Percentiles rank a stretch among this genome's conserved stretches.
These are phyloP conservation scores for Dactylellina sp. DNA, from an alignment of 2,329 filamentous ascomycete genomes.

Conservation along the genomic window DNA sequence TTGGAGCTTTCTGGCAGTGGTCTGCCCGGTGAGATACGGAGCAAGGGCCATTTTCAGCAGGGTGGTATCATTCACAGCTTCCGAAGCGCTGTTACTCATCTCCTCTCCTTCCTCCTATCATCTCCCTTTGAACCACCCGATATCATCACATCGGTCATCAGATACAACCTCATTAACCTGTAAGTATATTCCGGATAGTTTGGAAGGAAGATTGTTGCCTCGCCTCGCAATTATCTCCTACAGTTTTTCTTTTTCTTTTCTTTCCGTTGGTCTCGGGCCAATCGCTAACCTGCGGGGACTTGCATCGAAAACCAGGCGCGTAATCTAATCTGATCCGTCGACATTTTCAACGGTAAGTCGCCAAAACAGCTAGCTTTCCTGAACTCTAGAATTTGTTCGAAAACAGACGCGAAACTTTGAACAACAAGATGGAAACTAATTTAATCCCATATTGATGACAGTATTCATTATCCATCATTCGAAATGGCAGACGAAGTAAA, in stretches of 20 bases:
- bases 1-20: slow-evolving; percentile 1
- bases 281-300: slow-evolving; percentile 33
- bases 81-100: slow-evolving; percentile 2
- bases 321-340: slow-evolving; percentile 57
- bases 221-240: background rate
- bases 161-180: background rate
- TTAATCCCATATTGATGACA: background rate
- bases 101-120: background rate
- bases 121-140: background rate
- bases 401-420: too few species aligned
- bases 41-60: background rate
- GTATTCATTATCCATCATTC: background rate
- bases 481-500: slow-evolving; percentile 38
- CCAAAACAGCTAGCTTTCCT: background rate
- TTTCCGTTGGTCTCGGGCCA: slow-evolving; percentile 12
- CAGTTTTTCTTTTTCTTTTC: background rate
- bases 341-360: slow-evolving; percentile 36
- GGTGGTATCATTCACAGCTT: background rate
- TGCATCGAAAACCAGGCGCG: slow-evolving; percentile 31
- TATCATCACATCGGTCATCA: background rate
- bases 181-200: too few species aligned
- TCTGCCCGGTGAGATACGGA: background rate
- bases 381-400: background rate
- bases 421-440: background rate
- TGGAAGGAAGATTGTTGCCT: background rate